Percentiles rank a stretch among this genome's conserved stretches.
These are phyloP conservation scores for Yarrowia phangngaensis DNA, from an alignment of 805 yeast genomes.

Conservation along the genomic window DNA sequence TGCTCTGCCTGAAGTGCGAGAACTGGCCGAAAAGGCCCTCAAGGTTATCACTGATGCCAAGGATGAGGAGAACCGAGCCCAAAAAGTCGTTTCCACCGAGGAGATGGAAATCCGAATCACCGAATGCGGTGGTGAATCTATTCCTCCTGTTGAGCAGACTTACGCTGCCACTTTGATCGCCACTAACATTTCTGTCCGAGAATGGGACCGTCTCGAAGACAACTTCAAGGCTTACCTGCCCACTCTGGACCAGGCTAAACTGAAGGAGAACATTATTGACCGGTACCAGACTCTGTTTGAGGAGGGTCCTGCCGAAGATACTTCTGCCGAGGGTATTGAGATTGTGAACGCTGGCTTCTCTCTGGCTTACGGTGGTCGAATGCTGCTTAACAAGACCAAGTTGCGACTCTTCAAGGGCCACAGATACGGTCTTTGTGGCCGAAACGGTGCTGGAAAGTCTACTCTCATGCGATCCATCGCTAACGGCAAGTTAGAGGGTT, in stretches of 20 bases:
- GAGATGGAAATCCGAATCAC: conserved; percentile 41
- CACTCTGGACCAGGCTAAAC: conserved; percentile 41
- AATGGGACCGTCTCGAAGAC: conserved; percentile 38
- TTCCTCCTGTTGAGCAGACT: conserved; percentile 38
- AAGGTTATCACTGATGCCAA: conserved; percentile 79
- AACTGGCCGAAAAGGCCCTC: conserved; percentile 81
- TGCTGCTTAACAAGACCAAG: conserved; percentile 90
- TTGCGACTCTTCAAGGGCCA: conserved; percentile 87
- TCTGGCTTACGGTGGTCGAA: conserved; percentile 94
- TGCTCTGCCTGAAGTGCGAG: conserved; percentile 94
- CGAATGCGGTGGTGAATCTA: conserved; percentile 44
- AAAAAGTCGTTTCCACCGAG: conserved; percentile 62
- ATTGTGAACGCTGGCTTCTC: conserved; percentile 94
- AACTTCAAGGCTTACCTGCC: conserved; percentile 48
- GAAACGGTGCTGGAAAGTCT: conserved; percentile 98
- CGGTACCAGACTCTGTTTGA: conserved; percentile 41
- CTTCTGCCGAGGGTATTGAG: conserved; percentile 76
- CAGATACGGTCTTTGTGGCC: conserved; percentile 95
- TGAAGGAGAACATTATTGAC: conserved; percentile 36
- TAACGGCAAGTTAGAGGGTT: conserved; percentile 94
- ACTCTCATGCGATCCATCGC: conserved; percentile 96
- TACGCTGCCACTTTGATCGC: conserved; percentile 38
- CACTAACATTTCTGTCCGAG: conserved; percentile 41
- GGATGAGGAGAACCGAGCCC: conserved; percentile 65
- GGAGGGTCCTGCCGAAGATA: conserved; percentile 49